phyloP scores from a whole-genome alignment of 345 rosid genomes.

The Moringa oleifera region DNA sequence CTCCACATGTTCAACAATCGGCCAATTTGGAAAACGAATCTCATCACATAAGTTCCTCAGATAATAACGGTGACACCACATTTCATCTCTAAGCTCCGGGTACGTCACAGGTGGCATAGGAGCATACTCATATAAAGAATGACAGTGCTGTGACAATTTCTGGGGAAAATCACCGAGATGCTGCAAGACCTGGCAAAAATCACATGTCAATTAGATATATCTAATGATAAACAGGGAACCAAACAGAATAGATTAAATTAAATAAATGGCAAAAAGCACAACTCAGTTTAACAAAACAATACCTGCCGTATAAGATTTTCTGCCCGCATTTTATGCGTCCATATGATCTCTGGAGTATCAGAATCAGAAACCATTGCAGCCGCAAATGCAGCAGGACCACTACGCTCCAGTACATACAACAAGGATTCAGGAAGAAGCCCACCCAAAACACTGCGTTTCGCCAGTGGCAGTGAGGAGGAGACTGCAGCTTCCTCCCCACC shows the following conservation, averaged over 20 bases:
- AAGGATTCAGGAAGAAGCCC: constrained; percentile 98
- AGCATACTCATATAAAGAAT: constrained; percentile 89
- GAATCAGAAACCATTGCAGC: constrained; percentile 99
- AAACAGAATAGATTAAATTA: constrained; percentile 8
- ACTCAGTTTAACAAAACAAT: constrained; percentile 12
- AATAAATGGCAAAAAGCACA: constrained; percentile 1
- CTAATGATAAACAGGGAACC: too few species aligned
- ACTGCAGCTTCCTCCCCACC: constrained; percentile 99
- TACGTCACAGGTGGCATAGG: constrained; percentile 99
- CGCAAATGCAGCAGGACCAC: constrained; percentile 95
- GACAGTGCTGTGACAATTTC: constrained; percentile 96
- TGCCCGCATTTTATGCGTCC: constrained; percentile 99
- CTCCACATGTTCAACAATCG: constrained; percentile 96
- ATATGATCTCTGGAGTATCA: constrained; percentile 95
- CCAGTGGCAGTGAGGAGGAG: constrained; percentile 89
- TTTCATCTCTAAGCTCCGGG: constrained; percentile 98
- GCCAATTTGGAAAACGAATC: constrained; percentile 95
- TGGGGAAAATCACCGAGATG: constrained; percentile 99
- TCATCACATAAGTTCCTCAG: constrained; percentile 93
- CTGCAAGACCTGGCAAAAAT: constrained; percentile 81
- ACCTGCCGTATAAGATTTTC: constrained; percentile 98
- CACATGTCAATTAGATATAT: too few species aligned
- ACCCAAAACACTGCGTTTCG: constrained; percentile 96
- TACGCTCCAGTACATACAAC: constrained; percentile 93
- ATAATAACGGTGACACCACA: constrained; percentile 99